A percentile compares a stretch with the other conserved stretches of the same genome.
phyloP scores from a whole-genome alignment of 495 filamentous ascomycete species.

The Pyrenula massariospora region DNA sequence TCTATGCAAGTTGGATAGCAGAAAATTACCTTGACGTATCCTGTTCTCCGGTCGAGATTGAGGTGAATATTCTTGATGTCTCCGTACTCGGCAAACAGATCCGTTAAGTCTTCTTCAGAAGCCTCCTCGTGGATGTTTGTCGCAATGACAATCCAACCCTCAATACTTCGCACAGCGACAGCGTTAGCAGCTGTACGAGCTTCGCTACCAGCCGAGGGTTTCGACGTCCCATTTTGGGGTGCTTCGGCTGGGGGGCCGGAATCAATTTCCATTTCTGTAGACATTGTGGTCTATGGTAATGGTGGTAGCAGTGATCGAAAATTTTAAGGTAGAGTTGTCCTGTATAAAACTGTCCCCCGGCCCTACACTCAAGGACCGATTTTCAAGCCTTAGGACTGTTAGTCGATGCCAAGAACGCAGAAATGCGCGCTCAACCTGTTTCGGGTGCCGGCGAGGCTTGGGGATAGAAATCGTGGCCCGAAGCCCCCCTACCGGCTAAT shows the following conservation, averaged over 20 bases:
- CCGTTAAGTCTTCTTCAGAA: constrained; percentile 87
- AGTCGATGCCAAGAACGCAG: too few relatives aligned
- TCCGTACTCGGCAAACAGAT: constrained; percentile 90
- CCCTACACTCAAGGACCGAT: too few relatives aligned
- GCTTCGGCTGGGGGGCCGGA: constrained; percentile 30
- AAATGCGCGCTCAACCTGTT: too few relatives aligned
- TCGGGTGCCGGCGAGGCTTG: too few relatives aligned
- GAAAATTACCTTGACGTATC: constrained; percentile 84
- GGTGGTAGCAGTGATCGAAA: too few relatives aligned
- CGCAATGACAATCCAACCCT: constrained; percentile 96
- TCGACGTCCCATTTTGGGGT: constrained; percentile 39
- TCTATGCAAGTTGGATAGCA: too few relatives aligned
- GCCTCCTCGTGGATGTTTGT: constrained; percentile 98
- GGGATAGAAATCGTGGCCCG: too few relatives aligned
- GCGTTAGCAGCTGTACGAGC: constrained; percentile 65
- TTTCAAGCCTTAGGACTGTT: too few relatives aligned
- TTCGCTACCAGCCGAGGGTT: constrained; percentile 36
- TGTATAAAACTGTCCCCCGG: too few relatives aligned
- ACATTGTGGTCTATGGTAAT: constrained; percentile 40
- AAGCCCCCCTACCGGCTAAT: too few relatives aligned
- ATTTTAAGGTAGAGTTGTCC: too few relatives aligned
- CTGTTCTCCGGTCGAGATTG: constrained; percentile 87
- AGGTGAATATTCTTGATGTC: constrained; percentile 96
- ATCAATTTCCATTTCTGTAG: constrained; percentile 77
- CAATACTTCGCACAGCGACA: constrained; percentile 91